A percentile compares a stretch with the other conserved stretches of the same genome.
Evolutionary conservation across 1,284 basidiomycete genomes (phyloP).

Genomic region (Tylopilus sp.): DNA sequence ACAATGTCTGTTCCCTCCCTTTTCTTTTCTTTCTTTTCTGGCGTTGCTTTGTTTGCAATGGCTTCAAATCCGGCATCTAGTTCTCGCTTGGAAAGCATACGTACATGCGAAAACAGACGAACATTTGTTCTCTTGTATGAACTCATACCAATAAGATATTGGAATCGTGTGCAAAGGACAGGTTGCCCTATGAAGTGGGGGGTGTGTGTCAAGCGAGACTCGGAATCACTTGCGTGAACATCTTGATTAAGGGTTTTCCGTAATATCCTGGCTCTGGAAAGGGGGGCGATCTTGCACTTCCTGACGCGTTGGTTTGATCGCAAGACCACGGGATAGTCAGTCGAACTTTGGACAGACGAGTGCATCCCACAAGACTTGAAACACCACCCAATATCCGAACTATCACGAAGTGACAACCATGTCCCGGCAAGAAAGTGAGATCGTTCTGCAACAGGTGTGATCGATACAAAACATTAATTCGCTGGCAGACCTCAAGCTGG

Average conservation of each 20-base stretch:
- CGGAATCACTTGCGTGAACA: neutral
- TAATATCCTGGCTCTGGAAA: too few relatives aligned
- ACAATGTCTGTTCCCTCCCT: neutral
- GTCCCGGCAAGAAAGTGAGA: neutral
- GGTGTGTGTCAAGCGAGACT: too few relatives aligned
- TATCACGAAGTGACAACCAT: neutral
- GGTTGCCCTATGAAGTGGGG: neutral
- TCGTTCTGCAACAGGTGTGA: neutral
- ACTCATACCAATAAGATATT: neutral
- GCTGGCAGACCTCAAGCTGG: neutral
- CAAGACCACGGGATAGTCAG: too few relatives aligned
- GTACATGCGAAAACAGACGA: neutral
- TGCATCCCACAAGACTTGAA: too few relatives aligned
- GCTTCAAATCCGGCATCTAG: neutral
- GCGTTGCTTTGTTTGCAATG: neutral
- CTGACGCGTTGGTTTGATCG: too few relatives aligned
- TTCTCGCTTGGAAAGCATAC: neutral
- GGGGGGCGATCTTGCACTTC: too few relatives aligned
- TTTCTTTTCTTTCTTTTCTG: neutral
- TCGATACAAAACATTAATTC: neutral
- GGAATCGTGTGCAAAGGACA: neutral
- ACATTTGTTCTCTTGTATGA: neutral
- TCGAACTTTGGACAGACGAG: too few relatives aligned
- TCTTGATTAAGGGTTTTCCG: too few relatives aligned
- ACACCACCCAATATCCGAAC: neutral